A percentile compares a stretch with the other conserved stretches of the same genome.
phyloP scores from a whole-genome alignment of 2,329 filamentous ascomycete genomes.

The Botrytis fabae region DNA sequence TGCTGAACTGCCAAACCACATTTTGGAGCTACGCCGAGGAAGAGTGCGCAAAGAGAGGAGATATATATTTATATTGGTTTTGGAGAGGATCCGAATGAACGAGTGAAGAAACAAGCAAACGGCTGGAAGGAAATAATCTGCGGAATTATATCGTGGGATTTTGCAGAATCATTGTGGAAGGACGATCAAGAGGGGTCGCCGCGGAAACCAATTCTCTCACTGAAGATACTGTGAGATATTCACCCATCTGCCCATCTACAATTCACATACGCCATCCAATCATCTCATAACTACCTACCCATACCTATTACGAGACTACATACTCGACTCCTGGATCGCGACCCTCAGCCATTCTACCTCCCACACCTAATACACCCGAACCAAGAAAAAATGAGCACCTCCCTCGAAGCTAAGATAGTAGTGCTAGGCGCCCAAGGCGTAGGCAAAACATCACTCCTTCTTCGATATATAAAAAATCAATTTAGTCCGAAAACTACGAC shows the following conservation, averaged over 20 bases:
- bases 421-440: constrained; percentile 78
- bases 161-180: background rate
- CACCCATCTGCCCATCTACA: background rate
- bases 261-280: background rate
- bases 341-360: background rate
- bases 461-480: constrained; percentile 56
- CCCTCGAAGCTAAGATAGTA: constrained; percentile 81
- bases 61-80: background rate
- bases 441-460: constrained; percentile 76
- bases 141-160: background rate
- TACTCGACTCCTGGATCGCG: background rate
- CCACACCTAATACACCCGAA: background rate
- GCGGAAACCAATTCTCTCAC: background rate
- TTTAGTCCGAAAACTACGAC: constrained; percentile 40
- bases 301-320: background rate
- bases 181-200: background rate
- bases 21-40: background rate
- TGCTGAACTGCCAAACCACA: background rate
- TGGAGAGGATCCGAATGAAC: background rate
- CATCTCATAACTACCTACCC: background rate
- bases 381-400: constrained; percentile 16
- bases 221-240: constrained; percentile 1
- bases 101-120: background rate
- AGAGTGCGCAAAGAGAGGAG: background rate
- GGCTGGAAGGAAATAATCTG: background rate